Evolutionary conservation across 352 stramenopile species (phyloP), one percentile per base, ranked within the genome.

Genomic region (Detonula confervacea): DNA sequence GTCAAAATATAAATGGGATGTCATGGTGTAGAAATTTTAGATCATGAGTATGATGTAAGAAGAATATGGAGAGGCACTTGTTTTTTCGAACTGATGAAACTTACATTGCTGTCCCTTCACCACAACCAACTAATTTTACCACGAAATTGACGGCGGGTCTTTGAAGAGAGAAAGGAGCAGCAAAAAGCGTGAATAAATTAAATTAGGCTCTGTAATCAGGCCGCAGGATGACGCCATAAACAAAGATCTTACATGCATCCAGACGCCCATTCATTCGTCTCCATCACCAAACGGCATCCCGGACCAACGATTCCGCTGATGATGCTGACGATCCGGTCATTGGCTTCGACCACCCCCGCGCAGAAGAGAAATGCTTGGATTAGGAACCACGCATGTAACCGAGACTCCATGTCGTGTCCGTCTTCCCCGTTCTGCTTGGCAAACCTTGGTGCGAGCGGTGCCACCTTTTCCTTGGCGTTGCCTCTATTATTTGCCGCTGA

Each of bases 71-170:
- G n/a, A n/a, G n/a, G n/a, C 37, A 61, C 30, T 16, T 14, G 16
- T 24, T 24, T n/a, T n/a, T n/a, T n/a, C n/a, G n/a, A n/a, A n/a
- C n/a, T 25, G 24, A 46, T 59, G 39, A 7, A 42, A 61, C 72
- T 51, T 74, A 81, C 74, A 82, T 82, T 14, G 74, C 65, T 56
- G 68, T 49, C 4, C 74, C 74, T 30, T 82, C 74, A 18, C 72
- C 72, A 57, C 74, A 82, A 56, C 77, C 74, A 6, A 81, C 64
- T 42, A 82, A 62, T 55, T 77, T 82, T 47, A 82, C 74, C 16
- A 82, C 66, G 49, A 82, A 82, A 52, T 82, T 82, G 22, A 82
- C 74, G 35, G 74, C 74, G 39, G 74, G 74, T 42, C 60, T 69
- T 30, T 69, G n/a, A 18, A 24, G 33, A 42, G 5, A 42, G 33